Conservation (phyloP, 2,329 filamentous ascomycete genomes). For the Fusarium liriodendri region DNA sequence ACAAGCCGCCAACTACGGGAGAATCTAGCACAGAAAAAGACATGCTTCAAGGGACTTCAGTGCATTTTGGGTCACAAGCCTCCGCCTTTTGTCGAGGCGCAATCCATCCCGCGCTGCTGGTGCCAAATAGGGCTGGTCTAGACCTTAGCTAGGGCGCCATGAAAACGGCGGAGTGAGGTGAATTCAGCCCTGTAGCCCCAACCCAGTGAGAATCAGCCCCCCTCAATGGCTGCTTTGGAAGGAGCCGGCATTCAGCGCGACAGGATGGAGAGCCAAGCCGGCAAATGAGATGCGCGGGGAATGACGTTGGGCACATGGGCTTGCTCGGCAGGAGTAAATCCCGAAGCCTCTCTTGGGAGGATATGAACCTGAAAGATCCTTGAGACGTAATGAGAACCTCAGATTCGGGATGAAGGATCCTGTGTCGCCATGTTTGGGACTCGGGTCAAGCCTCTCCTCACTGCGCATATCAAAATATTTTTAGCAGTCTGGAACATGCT, state of each 20-base stretch:
- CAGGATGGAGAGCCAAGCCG: not conserved
- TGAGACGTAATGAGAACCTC: not conserved
- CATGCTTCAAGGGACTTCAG: not conserved
- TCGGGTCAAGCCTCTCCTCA: not conserved
- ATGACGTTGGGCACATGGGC: not conserved
- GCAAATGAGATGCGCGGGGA: not conserved
- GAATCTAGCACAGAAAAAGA: not conserved
- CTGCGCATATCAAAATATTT: not conserved
- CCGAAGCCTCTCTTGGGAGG: not conserved
- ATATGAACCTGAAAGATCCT: not conserved
- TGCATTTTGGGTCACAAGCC: not conserved
- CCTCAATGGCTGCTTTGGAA: not conserved
- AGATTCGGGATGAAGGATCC: not conserved
- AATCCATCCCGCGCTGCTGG: not conserved
- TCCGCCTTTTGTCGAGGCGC: not conserved
- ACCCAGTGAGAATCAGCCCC: not conserved
- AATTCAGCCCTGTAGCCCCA: not conserved
- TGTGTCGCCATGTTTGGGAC: not conserved
- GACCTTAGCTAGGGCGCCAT: not conserved
- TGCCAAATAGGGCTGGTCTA: not conserved
- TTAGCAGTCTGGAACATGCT: not conserved
- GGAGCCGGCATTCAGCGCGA: not conserved
- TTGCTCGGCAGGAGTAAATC: not conserved
- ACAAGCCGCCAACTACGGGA: not conserved
- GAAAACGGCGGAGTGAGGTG: not conserved